phyloP scores from a whole-genome alignment of 2,329 filamentous ascomycete genomes.

The Diaporthe capsici region DNA sequence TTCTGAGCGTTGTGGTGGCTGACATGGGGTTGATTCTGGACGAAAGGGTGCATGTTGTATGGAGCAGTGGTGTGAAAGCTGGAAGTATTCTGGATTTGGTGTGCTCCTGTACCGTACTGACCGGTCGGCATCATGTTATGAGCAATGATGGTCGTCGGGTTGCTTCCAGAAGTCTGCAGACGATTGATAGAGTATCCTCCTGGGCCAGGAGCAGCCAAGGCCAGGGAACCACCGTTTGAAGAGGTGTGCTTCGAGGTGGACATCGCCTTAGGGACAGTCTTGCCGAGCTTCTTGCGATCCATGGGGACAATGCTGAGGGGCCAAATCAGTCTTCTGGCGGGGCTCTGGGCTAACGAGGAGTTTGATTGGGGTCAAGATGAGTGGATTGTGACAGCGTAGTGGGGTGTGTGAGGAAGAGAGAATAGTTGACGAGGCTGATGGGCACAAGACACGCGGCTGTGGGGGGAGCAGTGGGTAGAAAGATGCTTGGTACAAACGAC shows the following conservation, averaged over 20 bases:
- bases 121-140: neutral
- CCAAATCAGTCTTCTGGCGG: neutral
- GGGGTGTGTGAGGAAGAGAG: too few relatives aligned
- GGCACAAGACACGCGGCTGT: too few relatives aligned
- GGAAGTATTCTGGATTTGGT: neutral
- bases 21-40: neutral
- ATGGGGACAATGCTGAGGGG: neutral
- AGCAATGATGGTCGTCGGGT: neutral
- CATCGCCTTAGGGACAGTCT: neutral
- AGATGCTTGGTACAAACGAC: neutral
- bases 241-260: rapidly evolving
- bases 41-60: neutral
- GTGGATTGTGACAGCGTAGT: too few relatives aligned
- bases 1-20: neutral
- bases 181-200: neutral
- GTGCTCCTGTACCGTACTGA: neutral
- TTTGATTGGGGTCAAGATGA: neutral
- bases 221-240: neutral
- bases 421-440: too few relatives aligned
- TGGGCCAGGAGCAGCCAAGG: neutral
- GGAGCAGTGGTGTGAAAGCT: neutral
- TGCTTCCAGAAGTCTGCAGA: neutral
- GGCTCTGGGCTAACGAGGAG: too few relatives aligned
- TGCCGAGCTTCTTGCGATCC: neutral
- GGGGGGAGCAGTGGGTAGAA: too few relatives aligned